Conservation (phyloP, 2,329 filamentous ascomycete genomes). For the Colletotrichum zoysiae region DNA sequence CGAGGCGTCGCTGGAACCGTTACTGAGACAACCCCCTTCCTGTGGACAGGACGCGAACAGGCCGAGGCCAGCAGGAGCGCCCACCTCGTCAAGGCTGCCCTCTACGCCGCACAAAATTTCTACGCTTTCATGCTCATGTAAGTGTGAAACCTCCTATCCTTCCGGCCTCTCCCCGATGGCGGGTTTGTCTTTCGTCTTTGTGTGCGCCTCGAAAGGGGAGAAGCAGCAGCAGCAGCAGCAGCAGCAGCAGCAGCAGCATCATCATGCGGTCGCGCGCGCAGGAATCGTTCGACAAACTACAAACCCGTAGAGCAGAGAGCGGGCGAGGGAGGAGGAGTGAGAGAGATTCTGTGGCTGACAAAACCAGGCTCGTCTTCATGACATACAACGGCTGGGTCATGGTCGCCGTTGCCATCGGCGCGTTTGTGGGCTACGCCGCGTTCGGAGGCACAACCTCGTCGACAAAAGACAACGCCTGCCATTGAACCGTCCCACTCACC, state of each 20-base stretch:
- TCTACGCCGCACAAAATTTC: constrained; percentile 96
- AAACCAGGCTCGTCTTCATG: constrained; percentile 94
- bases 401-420: constrained; percentile 88
- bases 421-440: constrained; percentile 86
- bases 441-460: constrained; percentile 80
- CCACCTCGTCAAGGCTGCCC: constrained; percentile 81
- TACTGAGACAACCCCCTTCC: constrained; percentile 74
- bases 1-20: constrained; percentile 53
- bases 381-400: constrained; percentile 99
- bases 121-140: constrained; percentile 99
- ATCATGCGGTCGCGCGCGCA: background rate
- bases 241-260: too few relatives aligned
- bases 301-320: too few relatives aligned
- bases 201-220: background rate
- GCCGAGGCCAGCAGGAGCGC: constrained; percentile 72
- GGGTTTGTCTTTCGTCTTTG: background rate
- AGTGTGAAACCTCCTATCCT: constrained; percentile 58
- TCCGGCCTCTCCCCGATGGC: background rate
- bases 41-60: constrained; percentile 80
- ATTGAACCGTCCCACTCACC: constrained; percentile 65
- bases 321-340: background rate
- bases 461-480: constrained; percentile 91
- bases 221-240: too few relatives aligned
- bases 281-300: too few relatives aligned
- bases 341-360: constrained; percentile 13